These are phyloP conservation scores for Chaetomium cochliodes DNA, from an alignment of 495 filamentous ascomycete genomes.

Conservation along the genomic window DNA sequence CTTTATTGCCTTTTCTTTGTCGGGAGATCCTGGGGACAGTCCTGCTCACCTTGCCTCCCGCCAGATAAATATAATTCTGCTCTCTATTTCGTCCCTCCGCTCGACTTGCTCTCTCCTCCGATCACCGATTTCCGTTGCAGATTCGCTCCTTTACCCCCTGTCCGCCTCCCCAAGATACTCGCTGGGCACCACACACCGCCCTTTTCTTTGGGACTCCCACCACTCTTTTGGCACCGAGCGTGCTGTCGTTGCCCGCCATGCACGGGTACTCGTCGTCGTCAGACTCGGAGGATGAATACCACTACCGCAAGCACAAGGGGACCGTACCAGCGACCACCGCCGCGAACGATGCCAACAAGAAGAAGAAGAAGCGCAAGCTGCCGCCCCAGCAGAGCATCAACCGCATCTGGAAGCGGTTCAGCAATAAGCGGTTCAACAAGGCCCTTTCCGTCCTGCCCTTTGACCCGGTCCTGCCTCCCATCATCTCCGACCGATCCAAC, in stretches of 20 bases:
- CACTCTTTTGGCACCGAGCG: slow-evolving; percentile 8
- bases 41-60: slow-evolving; percentile 9
- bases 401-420: slow-evolving; percentile 79
- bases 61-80: slow-evolving; percentile 5
- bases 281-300: slow-evolving; percentile 38
- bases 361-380: slow-evolving; percentile 57
- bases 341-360: slow-evolving; percentile 40
- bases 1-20: slow-evolving; percentile 17
- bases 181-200: slow-evolving; percentile 2
- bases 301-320: slow-evolving; percentile 35
- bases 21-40: not conserved
- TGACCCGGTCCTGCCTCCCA: slow-evolving; percentile 48
- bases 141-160: slow-evolving; percentile 1
- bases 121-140: not conserved
- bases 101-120: not conserved
- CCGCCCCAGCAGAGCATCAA: slow-evolving; percentile 74
- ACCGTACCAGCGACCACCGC: slow-evolving; percentile 24
- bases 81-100: not conserved
- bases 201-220: not conserved
- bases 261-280: slow-evolving; percentile 42
- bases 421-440: slow-evolving; percentile 56
- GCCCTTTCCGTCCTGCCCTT: slow-evolving; percentile 50
- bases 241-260: slow-evolving; percentile 30
- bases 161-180: not conserved
- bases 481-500: slow-evolving; percentile 47